Base-by-base conservation (phyloP, 1,284 basidiomycete genomes). In the Sphagnurus paluster region DNA sequence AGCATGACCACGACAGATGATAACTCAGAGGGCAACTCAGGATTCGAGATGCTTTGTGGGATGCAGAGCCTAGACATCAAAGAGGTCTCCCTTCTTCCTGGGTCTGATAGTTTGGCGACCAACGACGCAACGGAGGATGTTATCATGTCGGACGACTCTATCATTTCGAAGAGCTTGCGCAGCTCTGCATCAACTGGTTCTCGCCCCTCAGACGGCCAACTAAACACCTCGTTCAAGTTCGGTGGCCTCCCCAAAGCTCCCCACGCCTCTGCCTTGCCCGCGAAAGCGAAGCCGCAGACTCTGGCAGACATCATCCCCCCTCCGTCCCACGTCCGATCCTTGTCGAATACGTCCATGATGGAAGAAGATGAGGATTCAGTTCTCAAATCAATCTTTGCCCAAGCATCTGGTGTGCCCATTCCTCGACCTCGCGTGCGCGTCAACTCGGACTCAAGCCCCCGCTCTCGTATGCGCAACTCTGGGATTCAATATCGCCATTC, bases 251-350 rank as follows among this genome's bases (percentile, higher is more conserved):
- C 72, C 2, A 65, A 68, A 9, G 53, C 62, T 26, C 51, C 61
- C 24, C 36, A 36, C 5, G 20, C 40, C 8, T 51, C 52, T 0
- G 47, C 25, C 9, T 44, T 55, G 4, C 58, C 39, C 34, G 36
- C 42, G 26, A 52, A 55, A 16, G 53, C 61, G 37, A 63, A 67
- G 50, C 69, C 70, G 0, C 58, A 85, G 44, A 86, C 83, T 1
- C 66, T 88, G 11, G 81, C 84, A 0, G 84, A 89, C 52, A 87
- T 89, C 62, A 84, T 89, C 35, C 86, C 87, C 4, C 79, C 84
- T 0, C 71, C 74, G 0, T 66, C 74, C 5, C 72, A 80, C 53
- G 72, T 68, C 11, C 71, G 74, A 23, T 69, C 71, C 0, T 58
- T 78, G n/a, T 80, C 82, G 0, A 64, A 66, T 26, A 68, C 70